Conservation (phyloP, 495 filamentous ascomycete genomes). For the Talaromyces liani region DNA sequence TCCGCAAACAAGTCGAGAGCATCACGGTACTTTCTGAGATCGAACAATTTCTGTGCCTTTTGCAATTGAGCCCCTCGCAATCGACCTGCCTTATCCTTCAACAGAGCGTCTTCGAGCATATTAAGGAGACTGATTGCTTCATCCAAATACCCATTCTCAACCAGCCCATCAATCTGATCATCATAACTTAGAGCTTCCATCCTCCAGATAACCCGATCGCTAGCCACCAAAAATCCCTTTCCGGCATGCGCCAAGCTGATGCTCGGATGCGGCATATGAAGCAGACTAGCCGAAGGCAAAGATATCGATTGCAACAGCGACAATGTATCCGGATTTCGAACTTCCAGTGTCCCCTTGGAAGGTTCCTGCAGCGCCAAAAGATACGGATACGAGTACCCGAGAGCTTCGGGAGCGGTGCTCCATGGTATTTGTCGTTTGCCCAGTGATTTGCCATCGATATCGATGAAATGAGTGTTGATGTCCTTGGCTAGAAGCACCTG, state of each 20-base stretch:
- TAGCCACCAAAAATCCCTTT: constrained; percentile 86
- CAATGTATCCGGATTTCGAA: constrained; percentile 87
- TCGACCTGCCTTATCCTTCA: constrained; percentile 74
- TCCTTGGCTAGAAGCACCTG: constrained; percentile 89
- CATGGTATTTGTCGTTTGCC: constrained; percentile 87
- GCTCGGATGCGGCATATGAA: constrained; percentile 93
- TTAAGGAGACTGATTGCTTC: constrained; percentile 84
- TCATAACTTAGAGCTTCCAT: constrained; percentile 95
- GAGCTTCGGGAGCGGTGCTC: constrained; percentile 76
- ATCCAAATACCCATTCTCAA: constrained; percentile 69
- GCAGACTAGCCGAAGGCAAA: constrained; percentile 66
- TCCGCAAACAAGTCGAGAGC: constrained; percentile 86
- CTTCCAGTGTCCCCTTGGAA: constrained; percentile 78
- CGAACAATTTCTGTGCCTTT: constrained; percentile 82
- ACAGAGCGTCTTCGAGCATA: constrained; percentile 86
- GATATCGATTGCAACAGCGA: constrained; percentile 78
- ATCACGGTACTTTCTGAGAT: constrained; percentile 74
- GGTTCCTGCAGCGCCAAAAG: constrained; percentile 78
- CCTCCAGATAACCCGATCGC: constrained; percentile 86
- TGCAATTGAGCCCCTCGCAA: constrained; percentile 78
- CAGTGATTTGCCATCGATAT: constrained; percentile 70
- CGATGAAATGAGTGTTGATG: constrained; percentile 88
- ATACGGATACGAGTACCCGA: constrained; percentile 96
- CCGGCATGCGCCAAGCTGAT: constrained; percentile 88
- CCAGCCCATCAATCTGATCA: constrained; percentile 78